Evolutionary conservation across 768 basidiomycete genomes (phyloP).

Genomic region (Tephrocybe sp.): DNA sequence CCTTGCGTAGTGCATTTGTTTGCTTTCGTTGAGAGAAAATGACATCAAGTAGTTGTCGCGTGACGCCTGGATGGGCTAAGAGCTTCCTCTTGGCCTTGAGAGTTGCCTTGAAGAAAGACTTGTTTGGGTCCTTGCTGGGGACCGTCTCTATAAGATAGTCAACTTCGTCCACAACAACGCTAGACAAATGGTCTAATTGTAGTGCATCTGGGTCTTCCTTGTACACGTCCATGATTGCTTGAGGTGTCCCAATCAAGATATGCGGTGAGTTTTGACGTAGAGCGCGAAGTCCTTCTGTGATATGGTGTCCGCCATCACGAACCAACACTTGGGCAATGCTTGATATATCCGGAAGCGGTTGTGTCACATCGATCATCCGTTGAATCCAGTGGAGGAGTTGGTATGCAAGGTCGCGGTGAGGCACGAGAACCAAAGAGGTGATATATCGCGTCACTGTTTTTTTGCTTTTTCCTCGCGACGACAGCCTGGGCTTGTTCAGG

Average conservation of each 20-base stretch:
- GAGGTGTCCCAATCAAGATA: constrained; percentile 72
- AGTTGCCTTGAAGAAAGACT: constrained; percentile 33
- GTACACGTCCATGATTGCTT: constrained; percentile 60
- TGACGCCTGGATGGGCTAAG: constrained; percentile 55
- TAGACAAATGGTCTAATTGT: constrained; percentile 46
- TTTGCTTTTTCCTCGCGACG: constrained; percentile 21
- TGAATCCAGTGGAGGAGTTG: constrained; percentile 70
- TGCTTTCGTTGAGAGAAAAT: constrained; percentile 45
- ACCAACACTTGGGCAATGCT: constrained; percentile 61
- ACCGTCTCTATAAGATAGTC: constrained; percentile 67
- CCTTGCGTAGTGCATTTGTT: constrained; percentile 23
- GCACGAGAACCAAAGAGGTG: constrained; percentile 64
- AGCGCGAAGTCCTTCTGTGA: constrained; percentile 36
- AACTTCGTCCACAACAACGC: constrained; percentile 73
- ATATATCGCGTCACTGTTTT: constrained; percentile 30
- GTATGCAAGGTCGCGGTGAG: constrained; percentile 70
- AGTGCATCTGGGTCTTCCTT: constrained; percentile 42
- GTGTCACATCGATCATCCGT: constrained; percentile 38
- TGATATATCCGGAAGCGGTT: constrained; percentile 32
- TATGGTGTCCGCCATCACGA: constrained; percentile 45
- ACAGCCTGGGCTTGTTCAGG: constrained; percentile 52
- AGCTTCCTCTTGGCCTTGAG: constrained; percentile 41
- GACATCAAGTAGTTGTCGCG: constrained; percentile 57
- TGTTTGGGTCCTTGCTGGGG: constrained; percentile 40
- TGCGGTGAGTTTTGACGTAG: constrained; percentile 52